These are phyloP conservation scores for Stephanodiscus triporus DNA, from an alignment of 108 stramenopile species.

Conservation along the genomic window DNA sequence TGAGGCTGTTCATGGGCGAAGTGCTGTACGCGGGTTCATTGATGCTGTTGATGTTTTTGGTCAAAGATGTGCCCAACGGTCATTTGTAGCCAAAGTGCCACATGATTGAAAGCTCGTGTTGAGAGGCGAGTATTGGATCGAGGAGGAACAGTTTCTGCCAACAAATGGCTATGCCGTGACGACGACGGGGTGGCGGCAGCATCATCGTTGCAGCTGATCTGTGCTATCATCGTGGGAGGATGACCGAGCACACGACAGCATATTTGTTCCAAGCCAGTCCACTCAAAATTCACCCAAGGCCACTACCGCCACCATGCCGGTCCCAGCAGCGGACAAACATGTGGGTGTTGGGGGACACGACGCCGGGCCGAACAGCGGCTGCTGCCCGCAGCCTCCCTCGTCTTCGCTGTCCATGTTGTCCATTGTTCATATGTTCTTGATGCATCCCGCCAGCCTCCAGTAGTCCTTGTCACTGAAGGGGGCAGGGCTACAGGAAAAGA, in stretches of 20 bases:
- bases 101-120: not conserved
- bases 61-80: not conserved
- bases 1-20: not conserved
- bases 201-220: too few species aligned
- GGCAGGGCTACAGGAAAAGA: too few species aligned
- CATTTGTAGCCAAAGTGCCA: not conserved
- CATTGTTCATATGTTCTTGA: constrained; percentile 4
- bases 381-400: constrained; percentile 1
- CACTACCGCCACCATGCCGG: not conserved
- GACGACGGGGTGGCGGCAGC: too few species aligned
- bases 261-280: not conserved
- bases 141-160: too few species aligned
- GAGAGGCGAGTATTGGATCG: too few species aligned
- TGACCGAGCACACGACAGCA: too few species aligned
- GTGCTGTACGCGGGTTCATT: not conserved
- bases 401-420: not conserved
- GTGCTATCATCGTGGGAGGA: too few species aligned
- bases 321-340: too few species aligned
- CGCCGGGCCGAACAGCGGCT: not conserved
- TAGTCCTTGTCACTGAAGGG: constrained; percentile 4
- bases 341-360: not conserved
- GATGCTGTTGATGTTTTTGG: not conserved
- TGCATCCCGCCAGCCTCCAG: constrained; percentile 4
- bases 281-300: not conserved
- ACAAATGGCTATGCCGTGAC: too few species aligned